Evolutionary conservation across 2,329 filamentous ascomycete species (phyloP), one percentile per base, ranked within the genome.

Genomic region (Botrytis hyacinthi): DNA sequence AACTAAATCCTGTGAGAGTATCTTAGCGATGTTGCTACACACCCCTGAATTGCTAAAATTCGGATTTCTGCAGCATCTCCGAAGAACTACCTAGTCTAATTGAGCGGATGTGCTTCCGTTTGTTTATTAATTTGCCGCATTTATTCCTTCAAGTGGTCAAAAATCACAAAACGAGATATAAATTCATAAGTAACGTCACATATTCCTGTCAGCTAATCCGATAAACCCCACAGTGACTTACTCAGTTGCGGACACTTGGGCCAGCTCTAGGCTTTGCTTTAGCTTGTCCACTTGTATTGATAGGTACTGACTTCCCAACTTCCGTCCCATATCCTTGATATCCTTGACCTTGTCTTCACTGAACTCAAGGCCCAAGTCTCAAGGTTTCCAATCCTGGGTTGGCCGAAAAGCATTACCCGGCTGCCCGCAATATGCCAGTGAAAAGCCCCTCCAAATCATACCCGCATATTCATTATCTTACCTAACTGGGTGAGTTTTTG

Each of bases 211-310:
- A 42, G n/a, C 35, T 1, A 42, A 32, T 32, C n/a, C 18, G 48
- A 69, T 70, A 61, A 72, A 72, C 70, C 40, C 70, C 70, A 67
- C 20, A 59, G n/a, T 46, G 26, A 37, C 62, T 68, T 67, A n/a
- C 48, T 67, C 51, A 59, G n/a, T 40, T 14, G 57, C 20, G 29
- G 44, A 72, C 37, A 72, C 70, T 68, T 68, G 70, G 61, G 65
- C 54, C 46, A 68, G 63, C 62, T 59, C 63, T 46, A 72, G 71
- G 71, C 70, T 68, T 32, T 72, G 44, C 67, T 59, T 44, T 42
- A 42, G 51, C 61, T 44, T 48, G 59, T n/a, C 63, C 63, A n/a
- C 40, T 10, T 54, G 51, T 72, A 48, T 60, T 16, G 71, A 68
- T 48, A 72, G 59, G 54, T 70, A 44, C 7, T 46, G 26, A 22